Base-by-base conservation (phyloP, 1,284 basidiomycete species). In the Apiotrichum veenhuisii region DNA sequence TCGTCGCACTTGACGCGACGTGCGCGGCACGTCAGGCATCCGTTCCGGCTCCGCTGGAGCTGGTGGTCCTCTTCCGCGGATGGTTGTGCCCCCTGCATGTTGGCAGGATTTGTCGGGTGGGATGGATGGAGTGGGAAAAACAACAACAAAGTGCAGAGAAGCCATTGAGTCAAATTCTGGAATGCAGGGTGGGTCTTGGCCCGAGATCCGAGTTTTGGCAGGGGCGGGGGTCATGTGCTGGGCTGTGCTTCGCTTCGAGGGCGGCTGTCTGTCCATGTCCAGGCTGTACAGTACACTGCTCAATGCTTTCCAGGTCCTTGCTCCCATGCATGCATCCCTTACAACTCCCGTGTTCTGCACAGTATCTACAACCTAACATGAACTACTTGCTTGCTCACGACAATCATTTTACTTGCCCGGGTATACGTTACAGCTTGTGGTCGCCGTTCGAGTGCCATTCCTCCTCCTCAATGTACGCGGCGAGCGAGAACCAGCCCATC, bases 1-100 rank as follows among this genome's bases (percentile, higher is more conserved):
- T 75, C 71, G 55, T 71, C 68, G 54, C 73, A 75, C 52, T 73
- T 72, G 45, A 75, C 69, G 42, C 72, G 70, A 1, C 72, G 59
- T 12, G 55, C n/a, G n/a, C 72, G 62, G 44, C 72, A 73, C 5
- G 70, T 71, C 30, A 73, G 55, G 53, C 71, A 73, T 7, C 71
- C 71, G 50, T 66, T 63, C 41, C 67, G 55, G 12, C 61, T 64
- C 1, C 61, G 57, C 50, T 59, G 61, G 2, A 57, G 52, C 37
- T 58, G 57, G 42, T 54, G 52, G 17, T 56, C 54, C 25, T 58
- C 57, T 20, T 42, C 50, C 33, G 27, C n/a, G 23, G 34, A 7
- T 14, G 30, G 36, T n/a, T 11, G 22, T n/a, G 23, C 18, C 25
- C 42, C 5, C 5, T 46, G 48, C 36, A 48, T 26, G 14, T 33